These are phyloP conservation scores for Leavenworthia alabamica DNA, from an alignment of 345 rosid genomes.

Conservation along the genomic window DNA sequence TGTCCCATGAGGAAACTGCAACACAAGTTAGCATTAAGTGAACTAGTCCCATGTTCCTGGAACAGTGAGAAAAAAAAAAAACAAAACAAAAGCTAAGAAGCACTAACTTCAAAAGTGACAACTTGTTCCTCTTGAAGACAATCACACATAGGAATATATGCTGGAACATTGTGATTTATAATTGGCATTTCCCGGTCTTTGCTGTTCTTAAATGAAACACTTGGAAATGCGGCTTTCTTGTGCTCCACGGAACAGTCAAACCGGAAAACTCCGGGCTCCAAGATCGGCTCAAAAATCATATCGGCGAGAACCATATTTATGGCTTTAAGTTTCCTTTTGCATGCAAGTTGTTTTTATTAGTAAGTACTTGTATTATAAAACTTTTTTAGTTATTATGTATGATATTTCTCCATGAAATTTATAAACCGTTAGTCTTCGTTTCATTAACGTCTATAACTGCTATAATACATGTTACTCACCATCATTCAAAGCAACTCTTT, in stretches of 20 bases:
- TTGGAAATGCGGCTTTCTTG: constrained; percentile 55
- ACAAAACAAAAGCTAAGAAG: no score
- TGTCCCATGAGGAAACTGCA: constrained; percentile 74
- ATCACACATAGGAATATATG: constrained; percentile 43
- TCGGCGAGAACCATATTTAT: constrained; percentile 29
- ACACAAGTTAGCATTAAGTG: neutral
- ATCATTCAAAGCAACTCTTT: neutral
- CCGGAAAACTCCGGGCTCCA: constrained; percentile 69
- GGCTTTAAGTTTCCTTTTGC: constrained; percentile 36
- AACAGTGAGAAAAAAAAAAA: neutral
- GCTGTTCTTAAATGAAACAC: constrained; percentile 52
- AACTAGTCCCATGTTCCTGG: neutral
- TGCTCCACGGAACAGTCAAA: constrained; percentile 59
- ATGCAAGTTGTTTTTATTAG: constrained; percentile 20
- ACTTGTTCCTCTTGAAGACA: constrained; percentile 46
- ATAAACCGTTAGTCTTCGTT: constrained; percentile 6
- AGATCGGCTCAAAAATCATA: constrained; percentile 64
- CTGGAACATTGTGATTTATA: constrained; percentile 37
- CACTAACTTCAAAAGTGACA: constrained; percentile 58
- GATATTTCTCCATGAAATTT: no score
- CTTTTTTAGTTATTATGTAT: no score
- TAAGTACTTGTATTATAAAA: constrained; percentile 2
- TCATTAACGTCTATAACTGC: no score
- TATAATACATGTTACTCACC: neutral
- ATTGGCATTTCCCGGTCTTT: constrained; percentile 52